Conservation (phyloP, 2,329 filamentous ascomycete genomes). For the Hypomyces rosellus region DNA sequence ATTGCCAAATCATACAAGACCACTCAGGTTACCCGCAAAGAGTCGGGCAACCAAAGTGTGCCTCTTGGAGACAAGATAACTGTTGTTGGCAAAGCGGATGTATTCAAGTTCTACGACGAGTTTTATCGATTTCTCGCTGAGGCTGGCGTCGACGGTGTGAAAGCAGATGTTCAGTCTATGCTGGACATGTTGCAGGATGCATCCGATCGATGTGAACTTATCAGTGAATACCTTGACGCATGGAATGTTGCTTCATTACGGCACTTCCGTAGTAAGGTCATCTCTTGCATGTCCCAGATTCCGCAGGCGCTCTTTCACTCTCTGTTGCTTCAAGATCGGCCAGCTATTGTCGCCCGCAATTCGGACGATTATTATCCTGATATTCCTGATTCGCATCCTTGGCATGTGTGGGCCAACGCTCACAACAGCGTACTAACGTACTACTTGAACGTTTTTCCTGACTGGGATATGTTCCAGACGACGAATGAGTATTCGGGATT, state of each 20-base stretch:
- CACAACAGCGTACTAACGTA: conserved; percentile 80
- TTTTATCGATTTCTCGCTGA: conserved; percentile 78
- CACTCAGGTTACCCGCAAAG: conserved; percentile 47
- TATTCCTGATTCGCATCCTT: conserved; percentile 72
- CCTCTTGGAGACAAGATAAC: conserved; percentile 60
- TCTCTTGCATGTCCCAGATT: conserved; percentile 91
- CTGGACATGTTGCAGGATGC: conserved; percentile 69
- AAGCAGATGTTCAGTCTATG: conserved; percentile 90
- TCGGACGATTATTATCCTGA: conserved; percentile 91
- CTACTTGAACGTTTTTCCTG: conserved; percentile 79
- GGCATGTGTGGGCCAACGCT: conserved; percentile 94
- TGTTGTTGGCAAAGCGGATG: conserved; percentile 67
- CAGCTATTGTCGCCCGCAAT: conserved; percentile 71
- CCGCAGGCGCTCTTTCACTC: conserved; percentile 83
- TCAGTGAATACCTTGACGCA: conserved; percentile 71
- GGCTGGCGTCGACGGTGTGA: conserved; percentile 77
- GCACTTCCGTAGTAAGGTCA: conserved; percentile 70
- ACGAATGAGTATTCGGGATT: conserved; percentile 65
- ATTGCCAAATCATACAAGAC: conserved; percentile 78
- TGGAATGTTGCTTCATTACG: conserved; percentile 75
- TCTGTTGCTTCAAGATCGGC: conserved; percentile 70
- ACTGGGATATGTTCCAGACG: conserved; percentile 70
- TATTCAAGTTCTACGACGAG: conserved; percentile 74
- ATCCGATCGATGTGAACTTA: conserved; percentile 63
- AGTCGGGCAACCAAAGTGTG: conserved; percentile 39